These are phyloP conservation scores for Candida tropicalis DNA, from an alignment of 1,139 yeast species.

Conservation along the genomic window DNA sequence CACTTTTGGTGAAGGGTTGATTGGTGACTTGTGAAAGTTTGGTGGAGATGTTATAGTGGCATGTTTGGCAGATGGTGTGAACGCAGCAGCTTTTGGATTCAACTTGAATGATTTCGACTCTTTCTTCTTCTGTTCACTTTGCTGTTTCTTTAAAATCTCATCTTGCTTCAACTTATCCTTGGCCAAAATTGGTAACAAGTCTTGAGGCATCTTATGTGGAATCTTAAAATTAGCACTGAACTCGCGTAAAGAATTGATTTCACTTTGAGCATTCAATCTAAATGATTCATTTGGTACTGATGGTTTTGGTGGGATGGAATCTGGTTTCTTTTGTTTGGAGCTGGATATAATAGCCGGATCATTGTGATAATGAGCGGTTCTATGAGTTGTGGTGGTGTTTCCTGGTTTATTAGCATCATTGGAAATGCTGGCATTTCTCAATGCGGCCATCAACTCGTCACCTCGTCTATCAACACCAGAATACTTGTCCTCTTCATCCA, in stretches of 20 bases:
- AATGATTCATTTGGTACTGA: constrained; percentile 41
- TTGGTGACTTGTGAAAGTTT: constrained; percentile 28
- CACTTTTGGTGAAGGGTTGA: constrained; percentile 39
- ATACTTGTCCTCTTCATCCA: constrained; percentile 95
- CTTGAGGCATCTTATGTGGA: constrained; percentile 72
- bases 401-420: constrained; percentile 24
- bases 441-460: constrained; percentile 66
- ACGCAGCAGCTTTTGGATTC: constrained; percentile 71
- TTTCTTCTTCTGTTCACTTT: constrained; percentile 25
- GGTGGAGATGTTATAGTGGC: constrained; percentile 33
- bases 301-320: constrained; percentile 40
- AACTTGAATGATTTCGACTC: constrained; percentile 69
- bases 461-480: constrained; percentile 82
- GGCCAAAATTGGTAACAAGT: constrained; percentile 72
- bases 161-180: constrained; percentile 69
- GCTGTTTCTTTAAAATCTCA: constrained; percentile 51
- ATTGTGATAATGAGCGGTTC: constrained; percentile 62
- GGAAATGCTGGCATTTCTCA: constrained; percentile 36
- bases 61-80: constrained; percentile 55
- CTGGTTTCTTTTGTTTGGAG: constrained; percentile 27
- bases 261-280: constrained; percentile 61
- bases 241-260: constrained; percentile 76
- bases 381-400: constrained; percentile 64
- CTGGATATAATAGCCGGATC: constrained; percentile 81
- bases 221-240: constrained; percentile 84